These are phyloP conservation scores for Alternaria metachromatica DNA, from an alignment of 2,329 filamentous ascomycete genomes.

Conservation along the genomic window DNA sequence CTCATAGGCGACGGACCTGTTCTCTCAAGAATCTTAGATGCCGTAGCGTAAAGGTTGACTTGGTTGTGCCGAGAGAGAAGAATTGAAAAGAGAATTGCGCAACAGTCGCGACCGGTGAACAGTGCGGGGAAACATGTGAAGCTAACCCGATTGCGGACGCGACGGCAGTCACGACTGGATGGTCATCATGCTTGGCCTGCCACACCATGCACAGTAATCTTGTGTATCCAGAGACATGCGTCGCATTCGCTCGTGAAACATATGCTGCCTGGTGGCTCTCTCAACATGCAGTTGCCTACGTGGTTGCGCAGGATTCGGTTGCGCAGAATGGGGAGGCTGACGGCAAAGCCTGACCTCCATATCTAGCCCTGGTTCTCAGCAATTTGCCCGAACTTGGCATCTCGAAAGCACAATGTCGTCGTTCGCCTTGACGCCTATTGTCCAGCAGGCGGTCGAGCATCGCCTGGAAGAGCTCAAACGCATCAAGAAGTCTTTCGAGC, in stretches of 20 bases:
- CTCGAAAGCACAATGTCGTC: not conserved
- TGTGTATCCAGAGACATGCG: constrained; percentile 1
- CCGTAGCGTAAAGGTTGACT: too few relatives aligned
- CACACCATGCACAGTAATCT: constrained; percentile 20
- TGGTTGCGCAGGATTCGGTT: constrained; percentile 2
- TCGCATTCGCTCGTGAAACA: constrained; percentile 4
- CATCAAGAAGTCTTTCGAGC: constrained; percentile 58
- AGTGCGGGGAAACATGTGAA: not conserved
- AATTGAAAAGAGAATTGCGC: not conserved
- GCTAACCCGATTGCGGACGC: constrained; percentile 1
- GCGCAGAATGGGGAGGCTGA: not conserved
- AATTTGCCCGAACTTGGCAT: not conserved
- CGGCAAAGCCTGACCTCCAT: not conserved
- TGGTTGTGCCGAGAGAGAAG: too few relatives aligned
- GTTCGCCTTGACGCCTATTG: not conserved
- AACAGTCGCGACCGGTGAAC: not conserved
- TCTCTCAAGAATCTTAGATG: too few relatives aligned
- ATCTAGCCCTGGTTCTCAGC: not conserved
- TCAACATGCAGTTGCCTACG: constrained; percentile 5
- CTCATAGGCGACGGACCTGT: too few relatives aligned
- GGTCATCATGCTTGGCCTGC: accelerated
- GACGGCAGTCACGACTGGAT: constrained; percentile 1
- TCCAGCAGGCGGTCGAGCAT: constrained; percentile 17
- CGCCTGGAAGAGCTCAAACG: constrained; percentile 65
- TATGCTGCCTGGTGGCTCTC: constrained; percentile 5